phyloP scores from a whole-genome alignment of 306 rosid genomes.

The Malus sieversii region DNA sequence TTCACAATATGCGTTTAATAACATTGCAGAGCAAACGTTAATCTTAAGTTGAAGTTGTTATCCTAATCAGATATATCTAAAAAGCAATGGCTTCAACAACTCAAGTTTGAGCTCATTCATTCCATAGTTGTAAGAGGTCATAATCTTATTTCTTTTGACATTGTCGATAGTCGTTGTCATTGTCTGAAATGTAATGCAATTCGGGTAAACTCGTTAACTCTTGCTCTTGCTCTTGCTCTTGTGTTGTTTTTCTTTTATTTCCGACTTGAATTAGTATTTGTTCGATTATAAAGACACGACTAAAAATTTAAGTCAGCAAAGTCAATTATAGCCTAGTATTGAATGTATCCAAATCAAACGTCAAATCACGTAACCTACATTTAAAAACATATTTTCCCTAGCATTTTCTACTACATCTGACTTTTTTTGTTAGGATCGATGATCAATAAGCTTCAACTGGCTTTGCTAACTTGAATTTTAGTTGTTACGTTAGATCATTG shows the following conservation, averaged over 20 bases:
- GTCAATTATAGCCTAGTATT: too few relatives aligned
- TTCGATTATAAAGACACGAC: background rate
- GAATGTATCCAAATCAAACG: too few relatives aligned
- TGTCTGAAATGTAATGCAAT: background rate
- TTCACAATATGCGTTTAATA: background rate
- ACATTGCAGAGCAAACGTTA: background rate
- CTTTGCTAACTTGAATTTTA: background rate
- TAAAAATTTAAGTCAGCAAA: too few relatives aligned
- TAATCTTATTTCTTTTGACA: too few relatives aligned
- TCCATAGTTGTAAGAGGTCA: background rate
- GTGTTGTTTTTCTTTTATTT: background rate
- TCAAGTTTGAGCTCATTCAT: background rate
- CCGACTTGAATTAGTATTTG: background rate
- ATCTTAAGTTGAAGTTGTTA: background rate
- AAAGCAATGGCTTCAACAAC: background rate
- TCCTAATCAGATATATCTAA: background rate
- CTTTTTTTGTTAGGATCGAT: background rate
- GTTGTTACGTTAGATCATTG: background rate
- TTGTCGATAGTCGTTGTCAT: background rate
- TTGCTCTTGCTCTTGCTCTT: too few relatives aligned
- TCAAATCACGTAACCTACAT: too few relatives aligned
- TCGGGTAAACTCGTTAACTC: background rate
- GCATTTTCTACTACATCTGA: background rate
- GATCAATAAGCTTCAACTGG: background rate
- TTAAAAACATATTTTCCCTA: too few relatives aligned